Percentiles rank a stretch among this genome's conserved stretches.
Conservation (phyloP, 805 yeast species). For the Candida silvatica region DNA sequence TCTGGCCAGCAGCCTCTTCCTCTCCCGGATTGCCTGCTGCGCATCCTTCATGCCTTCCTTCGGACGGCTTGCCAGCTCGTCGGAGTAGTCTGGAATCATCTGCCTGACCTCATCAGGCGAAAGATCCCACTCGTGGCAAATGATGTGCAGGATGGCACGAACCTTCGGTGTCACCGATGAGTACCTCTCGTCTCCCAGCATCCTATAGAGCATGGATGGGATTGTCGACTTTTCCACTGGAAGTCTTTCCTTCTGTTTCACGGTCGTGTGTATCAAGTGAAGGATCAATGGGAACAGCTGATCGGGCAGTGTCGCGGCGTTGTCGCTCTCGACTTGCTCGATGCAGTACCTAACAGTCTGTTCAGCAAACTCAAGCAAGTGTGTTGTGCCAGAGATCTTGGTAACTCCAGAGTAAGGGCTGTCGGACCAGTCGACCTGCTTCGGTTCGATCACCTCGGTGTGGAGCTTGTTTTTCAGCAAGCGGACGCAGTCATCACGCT, state of each 20-base stretch:
- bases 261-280: constrained; percentile 61
- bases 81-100: constrained; percentile 23
- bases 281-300: constrained; percentile 44
- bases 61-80: neutral
- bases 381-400: constrained; percentile 40
- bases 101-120: constrained; percentile 24
- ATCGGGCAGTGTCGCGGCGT: constrained; percentile 2
- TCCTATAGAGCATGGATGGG: constrained; percentile 26
- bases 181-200: constrained; percentile 33
- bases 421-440: constrained; percentile 26
- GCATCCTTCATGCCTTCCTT: neutral
- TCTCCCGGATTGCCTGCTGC: constrained; percentile 35
- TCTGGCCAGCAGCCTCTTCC: constrained; percentile 61
- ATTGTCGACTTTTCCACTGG: constrained; percentile 9
- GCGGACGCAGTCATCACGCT: constrained; percentile 75
- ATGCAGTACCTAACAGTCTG: constrained; percentile 35
- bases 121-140: constrained; percentile 6
- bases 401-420: constrained; percentile 37
- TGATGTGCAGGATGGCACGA: constrained; percentile 39
- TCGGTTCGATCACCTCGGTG: constrained; percentile 47
- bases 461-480: constrained; percentile 35
- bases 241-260: constrained; percentile 26
- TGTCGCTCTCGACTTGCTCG: constrained; percentile 2
- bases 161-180: constrained; percentile 42
- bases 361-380: constrained; percentile 46